A percentile compares a stretch with the other conserved stretches of the same genome.
phyloP scores from a whole-genome alignment of 768 basidiomycete species.

The Auricularia sp. region DNA sequence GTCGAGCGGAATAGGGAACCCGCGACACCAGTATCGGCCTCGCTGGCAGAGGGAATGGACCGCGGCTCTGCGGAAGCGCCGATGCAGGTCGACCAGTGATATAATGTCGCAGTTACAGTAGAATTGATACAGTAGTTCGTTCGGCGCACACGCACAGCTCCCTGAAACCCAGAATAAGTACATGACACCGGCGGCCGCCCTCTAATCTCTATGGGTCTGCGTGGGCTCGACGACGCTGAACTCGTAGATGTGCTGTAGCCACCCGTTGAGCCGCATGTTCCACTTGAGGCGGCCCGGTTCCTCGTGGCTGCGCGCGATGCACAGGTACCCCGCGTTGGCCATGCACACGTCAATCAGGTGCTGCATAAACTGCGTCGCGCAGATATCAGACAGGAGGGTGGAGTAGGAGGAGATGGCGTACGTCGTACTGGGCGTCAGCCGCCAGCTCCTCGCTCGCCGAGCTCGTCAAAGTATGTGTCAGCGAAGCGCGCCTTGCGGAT shows the following conservation, averaged over 20 bases:
- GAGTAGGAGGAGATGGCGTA: not conserved
- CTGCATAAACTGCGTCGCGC: not conserved
- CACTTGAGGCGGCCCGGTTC: not conserved
- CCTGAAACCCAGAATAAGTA: not conserved
- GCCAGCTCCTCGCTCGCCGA: too few species aligned
- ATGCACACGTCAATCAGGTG: not conserved
- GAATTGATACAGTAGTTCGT: not conserved
- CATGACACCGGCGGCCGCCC: too few species aligned
- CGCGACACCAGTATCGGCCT: not conserved
- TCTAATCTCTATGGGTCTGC: not conserved
- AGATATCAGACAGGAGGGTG: not conserved
- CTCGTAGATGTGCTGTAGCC: not conserved
- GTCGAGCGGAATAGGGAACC: not conserved
- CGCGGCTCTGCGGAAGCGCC: not conserved
- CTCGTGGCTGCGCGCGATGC: not conserved
- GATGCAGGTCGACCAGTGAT: not conserved
- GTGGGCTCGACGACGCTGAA: not conserved
- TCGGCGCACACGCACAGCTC: too few species aligned
- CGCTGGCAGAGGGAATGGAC: not conserved
- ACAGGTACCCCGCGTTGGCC: not conserved
- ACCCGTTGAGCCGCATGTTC: not conserved
- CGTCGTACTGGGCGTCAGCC: not conserved
- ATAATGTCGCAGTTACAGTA: not conserved
- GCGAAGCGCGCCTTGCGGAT: constrained; percentile 93
- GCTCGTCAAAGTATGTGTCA: constrained; percentile 87